Percentiles rank a stretch among this genome's conserved stretches.
These are phyloP conservation scores for Arachis hypogaea DNA, from an alignment of 306 rosid genomes.

Conservation along the genomic window DNA sequence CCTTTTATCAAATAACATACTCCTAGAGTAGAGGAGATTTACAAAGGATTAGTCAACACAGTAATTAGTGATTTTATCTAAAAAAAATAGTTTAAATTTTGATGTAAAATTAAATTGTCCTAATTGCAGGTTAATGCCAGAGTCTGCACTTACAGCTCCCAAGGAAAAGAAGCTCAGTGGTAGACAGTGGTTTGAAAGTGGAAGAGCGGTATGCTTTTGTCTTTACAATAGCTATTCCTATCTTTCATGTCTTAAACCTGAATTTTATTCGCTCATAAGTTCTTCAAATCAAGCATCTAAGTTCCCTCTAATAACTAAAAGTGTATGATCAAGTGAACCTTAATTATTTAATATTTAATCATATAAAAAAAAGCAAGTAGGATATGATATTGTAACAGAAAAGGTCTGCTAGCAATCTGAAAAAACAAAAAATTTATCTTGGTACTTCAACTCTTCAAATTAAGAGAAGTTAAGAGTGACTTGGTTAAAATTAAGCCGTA, in stretches of 20 bases:
- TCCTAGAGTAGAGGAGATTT: slow-evolving; percentile 1
- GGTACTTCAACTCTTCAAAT: not conserved
- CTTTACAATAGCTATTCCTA: slow-evolving; percentile 16
- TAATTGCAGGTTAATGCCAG: slow-evolving; percentile 92
- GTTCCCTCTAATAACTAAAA: slow-evolving; percentile 6
- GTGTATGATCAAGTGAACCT: not conserved
- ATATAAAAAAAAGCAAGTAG: slow-evolving; percentile 2
- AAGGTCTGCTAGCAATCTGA: not conserved
- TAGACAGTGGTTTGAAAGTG: slow-evolving; percentile 98
- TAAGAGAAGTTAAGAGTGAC: not conserved
- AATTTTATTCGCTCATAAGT: not conserved
- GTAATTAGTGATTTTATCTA: too few species aligned
- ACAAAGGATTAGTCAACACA: slow-evolving; percentile 21
- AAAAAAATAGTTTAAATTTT: not conserved
- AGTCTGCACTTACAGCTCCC: slow-evolving; percentile 78
- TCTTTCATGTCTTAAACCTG: slow-evolving; percentile 15
- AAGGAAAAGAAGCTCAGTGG: slow-evolving; percentile 94
- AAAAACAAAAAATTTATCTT: not conserved
- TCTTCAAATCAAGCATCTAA: not conserved
- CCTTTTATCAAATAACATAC: slow-evolving; percentile 9
- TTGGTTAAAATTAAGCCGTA: slow-evolving; percentile 2
- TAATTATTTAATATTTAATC: slow-evolving; percentile 19
- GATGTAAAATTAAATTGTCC: slow-evolving; percentile 28
- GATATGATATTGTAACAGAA: slow-evolving; percentile 6
- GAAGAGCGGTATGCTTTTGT: slow-evolving; percentile 66